Evolutionary conservation across 306 rosid genomes (phyloP).

Genomic region (Medicago ruthenica): DNA sequence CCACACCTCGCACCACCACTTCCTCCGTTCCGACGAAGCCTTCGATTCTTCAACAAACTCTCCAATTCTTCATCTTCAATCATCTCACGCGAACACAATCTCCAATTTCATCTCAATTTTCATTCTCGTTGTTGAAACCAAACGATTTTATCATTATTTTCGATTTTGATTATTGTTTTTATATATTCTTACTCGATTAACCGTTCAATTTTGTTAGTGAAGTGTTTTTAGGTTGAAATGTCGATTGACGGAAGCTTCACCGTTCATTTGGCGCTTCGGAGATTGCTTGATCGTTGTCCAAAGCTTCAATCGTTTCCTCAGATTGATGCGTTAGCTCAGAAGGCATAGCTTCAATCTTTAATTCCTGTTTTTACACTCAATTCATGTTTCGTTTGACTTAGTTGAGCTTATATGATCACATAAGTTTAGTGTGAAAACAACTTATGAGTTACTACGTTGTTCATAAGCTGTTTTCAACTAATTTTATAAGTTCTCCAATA

Average conservation of each 20-base stretch:
- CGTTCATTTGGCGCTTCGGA: constrained; percentile 58
- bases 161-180: neutral
- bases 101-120: neutral
- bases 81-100: neutral
- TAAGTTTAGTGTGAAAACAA: neutral
- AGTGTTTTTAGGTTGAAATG: constrained; percentile 50
- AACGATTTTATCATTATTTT: neutral
- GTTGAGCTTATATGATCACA: neutral
- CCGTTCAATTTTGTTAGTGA: constrained; percentile 17
- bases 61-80: neutral
- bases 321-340: constrained; percentile 42
- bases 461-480: neutral
- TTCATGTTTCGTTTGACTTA: neutral
- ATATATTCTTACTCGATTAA: neutral
- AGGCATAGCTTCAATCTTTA: constrained; percentile 47
- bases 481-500: neutral
- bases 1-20: neutral
- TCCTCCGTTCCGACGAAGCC: neutral
- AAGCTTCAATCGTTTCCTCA: constrained; percentile 58
- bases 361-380: constrained; percentile 4
- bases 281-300: constrained; percentile 76
- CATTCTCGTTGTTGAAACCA: neutral
- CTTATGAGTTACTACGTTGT: neutral
- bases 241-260: constrained; percentile 79
- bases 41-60: neutral